phyloP scores from a whole-genome alignment of 73 alveolate species.

The Stentor coeruleus region DNA sequence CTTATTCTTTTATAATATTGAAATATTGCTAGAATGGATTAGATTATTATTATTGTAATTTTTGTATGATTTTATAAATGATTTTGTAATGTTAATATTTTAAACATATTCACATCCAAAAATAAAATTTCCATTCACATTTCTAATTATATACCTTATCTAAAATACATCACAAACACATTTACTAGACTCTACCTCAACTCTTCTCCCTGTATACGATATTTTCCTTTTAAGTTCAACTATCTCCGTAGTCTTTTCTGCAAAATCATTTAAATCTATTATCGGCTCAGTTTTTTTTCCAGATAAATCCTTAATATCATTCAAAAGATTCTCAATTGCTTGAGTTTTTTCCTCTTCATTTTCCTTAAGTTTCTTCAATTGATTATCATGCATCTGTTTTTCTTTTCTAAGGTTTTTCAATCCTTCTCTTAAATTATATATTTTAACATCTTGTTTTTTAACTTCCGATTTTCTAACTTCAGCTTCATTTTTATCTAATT shows the following conservation, averaged over 20 bases:
- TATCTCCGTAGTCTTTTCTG: constrained; percentile 37
- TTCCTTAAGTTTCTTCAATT: too few relatives aligned
- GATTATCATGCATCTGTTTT: too few relatives aligned
- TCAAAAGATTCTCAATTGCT: constrained; percentile 5
- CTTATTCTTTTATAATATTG: too few relatives aligned
- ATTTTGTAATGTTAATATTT: constrained; percentile 35
- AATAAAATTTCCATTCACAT: constrained; percentile 19
- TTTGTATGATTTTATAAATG: neutral
- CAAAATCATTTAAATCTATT: constrained; percentile 39
- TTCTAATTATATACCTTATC: neutral
- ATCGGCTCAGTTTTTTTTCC: constrained; percentile 29
- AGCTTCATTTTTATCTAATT: too few relatives aligned
- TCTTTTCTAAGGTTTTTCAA: too few relatives aligned
- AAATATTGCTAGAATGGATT: neutral
- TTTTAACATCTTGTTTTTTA: too few relatives aligned
- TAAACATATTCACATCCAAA: constrained; percentile 38
- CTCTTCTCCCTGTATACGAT: neutral
- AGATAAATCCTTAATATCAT: neutral
- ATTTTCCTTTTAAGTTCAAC: constrained; percentile 27
- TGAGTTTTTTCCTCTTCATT: constrained; percentile 8
- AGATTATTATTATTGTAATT: neutral
- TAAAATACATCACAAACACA: too few relatives aligned
- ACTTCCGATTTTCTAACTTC: too few relatives aligned
- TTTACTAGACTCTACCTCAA: constrained; percentile 34
- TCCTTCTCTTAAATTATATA: too few relatives aligned